These are phyloP conservation scores for Drechmeria coniospora DNA, from an alignment of 2,329 filamentous ascomycete genomes.

Conservation along the genomic window DNA sequence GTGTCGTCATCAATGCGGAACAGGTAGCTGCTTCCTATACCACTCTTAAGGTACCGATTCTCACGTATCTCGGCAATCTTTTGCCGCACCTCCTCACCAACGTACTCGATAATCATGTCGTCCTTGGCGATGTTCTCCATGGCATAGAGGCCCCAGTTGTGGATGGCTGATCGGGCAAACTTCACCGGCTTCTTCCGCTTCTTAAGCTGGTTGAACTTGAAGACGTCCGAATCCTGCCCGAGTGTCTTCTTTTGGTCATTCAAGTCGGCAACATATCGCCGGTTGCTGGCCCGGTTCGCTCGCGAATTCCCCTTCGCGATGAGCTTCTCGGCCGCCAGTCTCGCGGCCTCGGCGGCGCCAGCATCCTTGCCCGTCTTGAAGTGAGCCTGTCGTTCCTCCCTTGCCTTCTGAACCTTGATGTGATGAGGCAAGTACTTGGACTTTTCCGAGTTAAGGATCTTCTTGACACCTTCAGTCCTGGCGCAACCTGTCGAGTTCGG, in stretches of 20 bases:
- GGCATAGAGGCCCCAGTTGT: constrained; percentile 96
- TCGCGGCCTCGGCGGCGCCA: constrained; percentile 50
- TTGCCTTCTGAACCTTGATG: constrained; percentile 83
- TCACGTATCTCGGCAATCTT: constrained; percentile 96
- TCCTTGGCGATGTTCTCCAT: constrained; percentile 95
- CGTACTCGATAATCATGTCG: constrained; percentile 99
- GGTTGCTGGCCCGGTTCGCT: constrained; percentile 89
- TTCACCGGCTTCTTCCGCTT: constrained; percentile 99
- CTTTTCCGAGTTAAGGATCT: constrained; percentile 93
- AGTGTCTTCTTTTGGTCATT: constrained; percentile 86
- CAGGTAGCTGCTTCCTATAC: constrained; percentile 91
- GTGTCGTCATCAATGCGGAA: constrained; percentile 98
- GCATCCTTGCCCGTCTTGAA: constrained; percentile 52
- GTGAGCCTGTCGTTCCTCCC: constrained; percentile 77
- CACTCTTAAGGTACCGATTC: constrained; percentile 81
- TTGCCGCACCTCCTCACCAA: constrained; percentile 92
- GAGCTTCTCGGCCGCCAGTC: constrained; percentile 63
- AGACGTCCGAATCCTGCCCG: constrained; percentile 71
- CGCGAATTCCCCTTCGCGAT: constrained; percentile 80
- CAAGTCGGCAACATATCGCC: constrained; percentile 83
- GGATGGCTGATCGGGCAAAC: constrained; percentile 92
- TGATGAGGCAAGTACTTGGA: constrained; percentile 96
- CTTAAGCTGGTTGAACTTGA: constrained; percentile 97
- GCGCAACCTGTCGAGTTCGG: constrained; percentile 74
- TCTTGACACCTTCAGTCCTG: constrained; percentile 84